Evolutionary conservation across 1,284 basidiomycete species (phyloP), one percentile per base, ranked within the genome.

Genomic region (Marasmius oreades): DNA sequence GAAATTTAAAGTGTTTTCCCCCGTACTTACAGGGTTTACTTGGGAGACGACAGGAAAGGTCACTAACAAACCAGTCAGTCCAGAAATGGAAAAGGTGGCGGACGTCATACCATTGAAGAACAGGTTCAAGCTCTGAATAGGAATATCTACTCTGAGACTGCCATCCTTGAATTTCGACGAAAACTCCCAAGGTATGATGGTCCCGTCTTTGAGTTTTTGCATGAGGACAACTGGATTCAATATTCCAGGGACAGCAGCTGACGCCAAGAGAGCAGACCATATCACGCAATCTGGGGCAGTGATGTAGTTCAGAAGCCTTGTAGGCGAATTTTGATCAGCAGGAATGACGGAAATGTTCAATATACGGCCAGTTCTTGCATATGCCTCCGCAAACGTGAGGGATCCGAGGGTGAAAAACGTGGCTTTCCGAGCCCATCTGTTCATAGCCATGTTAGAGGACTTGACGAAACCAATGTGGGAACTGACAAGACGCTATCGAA

Each of bases 261-360:
- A 92, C 3, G 92, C 92, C 44, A 93, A 74, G 31, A 93, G 68
- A 8, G 88, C 86, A 53, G 79, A 86, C 88, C 88, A 90, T 57
- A 90, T 89, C 12, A 90, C 76, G 7, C 87, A 88, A 71, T 98
- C 92, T 0, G 96, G 96, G 8, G 95, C 92, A 11, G 95, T 98
- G 56, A 98, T 82, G 68, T 98, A 94, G 72, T 99, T 98, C 37
- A 99, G 78, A 7, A 98, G 76, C 71, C 97, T 98, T 1, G 95
- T 98, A 2, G 96, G 96, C 12, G 91, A 93, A 72, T 98, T 93
- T n/a, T 90, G 83, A 68, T 96, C 94, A 28, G 92, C 88, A 5
- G 95, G 95, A 46, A 98, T 91, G 43, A 99, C 97, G 14, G 93
- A 95, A 45, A 99, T 87, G 69, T 98, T 99, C 34, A 99, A 77